Evolutionary conservation across 2,329 filamentous ascomycete species (phyloP), one percentile per base, ranked within the genome.

Genomic region (Aaosphaeria arxii): DNA sequence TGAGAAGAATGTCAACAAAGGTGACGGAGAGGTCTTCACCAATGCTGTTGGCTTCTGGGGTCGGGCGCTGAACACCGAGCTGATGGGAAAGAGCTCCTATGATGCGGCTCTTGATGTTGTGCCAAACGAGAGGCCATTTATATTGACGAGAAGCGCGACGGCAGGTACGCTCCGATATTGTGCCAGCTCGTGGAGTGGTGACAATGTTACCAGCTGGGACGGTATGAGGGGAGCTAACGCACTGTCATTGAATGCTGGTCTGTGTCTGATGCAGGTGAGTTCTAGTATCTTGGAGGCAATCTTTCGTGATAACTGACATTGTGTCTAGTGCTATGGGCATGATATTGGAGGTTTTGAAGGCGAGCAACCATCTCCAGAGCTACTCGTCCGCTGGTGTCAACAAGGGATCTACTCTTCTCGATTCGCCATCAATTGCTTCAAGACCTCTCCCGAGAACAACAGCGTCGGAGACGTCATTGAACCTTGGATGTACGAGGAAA

Each of bases 351-450:
- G 86, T 0, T 89, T 89, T 57, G 86, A 89, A 71, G 86, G 85
- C 2, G 85, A 85, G 0, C 86, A 89, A 59, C 87, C 87, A 0
- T 79, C 79, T 0, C 84, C 86, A 0, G 87, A 89, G 58, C 76
- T 88, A 2, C 77, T 89, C 0, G 79, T 89, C 3, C 81, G 86
- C 30, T 90, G 87, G 87, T 76, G 89, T 9, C 87, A 89, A 60
- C 77, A 87, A 2, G 87, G 86, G 5, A 80, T 84, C 50, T 81
- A 88, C 69, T 86, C 84, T 1, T 79, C 83, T 0, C 82, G 86
- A 0, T 89, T 89, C 57, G 84, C 86, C 7, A 89, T 89, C 72
- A 89, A 89, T 67, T 89, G 86, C 67, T 89, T 86, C 79, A 89
- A 89, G 71, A 89, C 87, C 0, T 81, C 79, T 0, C 77, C 80